Conservation (phyloP, 1,284 basidiomycete species). For the Papiliotrema nemorosa region DNA sequence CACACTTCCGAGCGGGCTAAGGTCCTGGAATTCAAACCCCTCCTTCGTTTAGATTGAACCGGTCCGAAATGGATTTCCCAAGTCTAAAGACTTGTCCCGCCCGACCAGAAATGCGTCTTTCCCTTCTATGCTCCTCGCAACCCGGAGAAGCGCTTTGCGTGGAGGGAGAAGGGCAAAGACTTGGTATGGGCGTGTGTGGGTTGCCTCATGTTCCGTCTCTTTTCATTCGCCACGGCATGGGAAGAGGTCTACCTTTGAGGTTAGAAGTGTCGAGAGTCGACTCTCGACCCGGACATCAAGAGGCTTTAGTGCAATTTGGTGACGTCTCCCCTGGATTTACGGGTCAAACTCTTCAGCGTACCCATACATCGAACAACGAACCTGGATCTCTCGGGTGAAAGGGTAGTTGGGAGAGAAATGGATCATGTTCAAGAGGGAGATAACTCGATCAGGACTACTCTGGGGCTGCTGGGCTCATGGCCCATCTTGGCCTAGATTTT, state of each 20-base stretch:
- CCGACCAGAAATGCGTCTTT: conserved; percentile 51
- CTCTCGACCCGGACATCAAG: conserved; percentile 21
- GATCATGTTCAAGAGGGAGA: conserved; percentile 22
- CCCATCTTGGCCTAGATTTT: conserved; percentile 47
- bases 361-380: too few relatives aligned
- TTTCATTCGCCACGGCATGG: neutral
- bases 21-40: conserved; percentile 52
- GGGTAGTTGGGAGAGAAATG: neutral
- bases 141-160: conserved; percentile 35
- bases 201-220: conserved; percentile 23
- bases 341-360: too few relatives aligned
- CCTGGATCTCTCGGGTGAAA: neutral
- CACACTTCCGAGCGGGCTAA: conserved; percentile 49
- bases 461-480: conserved; percentile 47
- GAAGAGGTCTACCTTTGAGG: conserved; percentile 2
- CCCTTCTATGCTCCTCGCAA: neutral
- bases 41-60: conserved; percentile 13
- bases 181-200: conserved; percentile 47
- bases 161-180: conserved; percentile 32
- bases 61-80: conserved; percentile 43
- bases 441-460: conserved; percentile 54
- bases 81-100: conserved; percentile 36
- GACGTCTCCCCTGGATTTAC: conserved; percentile 37
- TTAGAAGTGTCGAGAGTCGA: neutral
- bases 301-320: conserved; percentile 54